These are phyloP conservation scores for Pecoramyces ruminantium DNA, from an alignment of 192 early-diverging fungal genomes.

Conservation along the genomic window DNA sequence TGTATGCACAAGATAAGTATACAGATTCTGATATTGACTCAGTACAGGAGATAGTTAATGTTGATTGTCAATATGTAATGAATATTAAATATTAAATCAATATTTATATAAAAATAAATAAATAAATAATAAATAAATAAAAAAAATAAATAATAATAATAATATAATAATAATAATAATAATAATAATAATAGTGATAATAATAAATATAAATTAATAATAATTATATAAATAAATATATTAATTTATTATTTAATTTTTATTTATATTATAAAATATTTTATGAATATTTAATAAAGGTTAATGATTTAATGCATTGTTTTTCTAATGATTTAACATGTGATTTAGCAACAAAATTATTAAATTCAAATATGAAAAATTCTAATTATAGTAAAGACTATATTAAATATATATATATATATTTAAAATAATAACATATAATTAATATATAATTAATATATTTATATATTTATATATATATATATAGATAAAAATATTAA, in stretches of 20 bases:
- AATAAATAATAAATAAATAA: conserved; percentile 6
- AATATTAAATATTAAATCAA: too few species aligned
- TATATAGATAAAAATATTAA: too few species aligned
- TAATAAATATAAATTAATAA: neutral
- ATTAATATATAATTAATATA: too few species aligned
- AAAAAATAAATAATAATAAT: conserved; percentile 5
- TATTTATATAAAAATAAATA: too few species aligned
- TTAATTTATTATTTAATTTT: too few species aligned
- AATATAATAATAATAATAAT: conserved; percentile 20
- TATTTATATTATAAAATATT: conserved; percentile 6
- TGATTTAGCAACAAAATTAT: neutral
- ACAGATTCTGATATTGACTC: neutral
- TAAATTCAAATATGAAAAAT: neutral
- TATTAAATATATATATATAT: neutral
- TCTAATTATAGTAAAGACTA: too few species aligned
- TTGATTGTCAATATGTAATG: neutral
- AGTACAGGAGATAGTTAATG: neutral
- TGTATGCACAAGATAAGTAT: neutral
- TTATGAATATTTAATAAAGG: neutral
- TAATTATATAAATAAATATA: too few species aligned
- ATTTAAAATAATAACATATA: too few species aligned
- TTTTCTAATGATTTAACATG: neutral
- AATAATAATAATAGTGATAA: conserved; percentile 5
- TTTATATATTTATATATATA: too few species aligned
- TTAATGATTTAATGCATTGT: neutral